These are phyloP conservation scores for Backusella circina DNA, from an alignment of 192 early-diverging fungal species.

Conservation along the genomic window DNA sequence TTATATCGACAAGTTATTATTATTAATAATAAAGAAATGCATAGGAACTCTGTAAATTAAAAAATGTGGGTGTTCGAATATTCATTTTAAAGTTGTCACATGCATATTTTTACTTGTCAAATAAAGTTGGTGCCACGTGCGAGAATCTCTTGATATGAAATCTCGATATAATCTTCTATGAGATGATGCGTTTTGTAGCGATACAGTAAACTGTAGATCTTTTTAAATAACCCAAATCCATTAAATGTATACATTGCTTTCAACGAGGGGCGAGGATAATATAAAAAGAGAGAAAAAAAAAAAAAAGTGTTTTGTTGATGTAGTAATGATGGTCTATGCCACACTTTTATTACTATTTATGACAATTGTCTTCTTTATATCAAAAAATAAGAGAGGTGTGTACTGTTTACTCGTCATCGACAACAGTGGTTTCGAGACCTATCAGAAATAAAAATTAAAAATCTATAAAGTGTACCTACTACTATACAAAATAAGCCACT, in stretches of 20 bases:
- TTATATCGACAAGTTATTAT: not conserved
- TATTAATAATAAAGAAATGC: not conserved
- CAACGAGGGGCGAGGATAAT: not conserved
- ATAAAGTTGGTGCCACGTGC: not conserved
- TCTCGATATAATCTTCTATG: not conserved
- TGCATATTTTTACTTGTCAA: conserved; percentile 1
- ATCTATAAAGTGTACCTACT: not conserved
- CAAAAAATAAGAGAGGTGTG: not conserved
- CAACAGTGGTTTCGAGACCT: conserved; percentile 33
- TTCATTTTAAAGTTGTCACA: not conserved
- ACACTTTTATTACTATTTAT: not conserved
- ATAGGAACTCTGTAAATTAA: not conserved
- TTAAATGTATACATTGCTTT: not conserved
- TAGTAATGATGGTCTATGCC: not conserved
- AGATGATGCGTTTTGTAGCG: not conserved
- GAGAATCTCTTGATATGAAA: not conserved
- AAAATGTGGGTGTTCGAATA: not conserved
- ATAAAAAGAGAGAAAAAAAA: not conserved
- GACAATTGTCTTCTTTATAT: not conserved
- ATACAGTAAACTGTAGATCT: not conserved
- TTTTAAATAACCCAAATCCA: not conserved
- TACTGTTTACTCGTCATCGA: conserved; percentile 35
- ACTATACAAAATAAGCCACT: not conserved
- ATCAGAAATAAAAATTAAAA: not conserved
- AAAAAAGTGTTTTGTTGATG: not conserved